Base-by-base conservation (phyloP, 2,329 filamentous ascomycete genomes). In the Raffaelea albimanens region DNA sequence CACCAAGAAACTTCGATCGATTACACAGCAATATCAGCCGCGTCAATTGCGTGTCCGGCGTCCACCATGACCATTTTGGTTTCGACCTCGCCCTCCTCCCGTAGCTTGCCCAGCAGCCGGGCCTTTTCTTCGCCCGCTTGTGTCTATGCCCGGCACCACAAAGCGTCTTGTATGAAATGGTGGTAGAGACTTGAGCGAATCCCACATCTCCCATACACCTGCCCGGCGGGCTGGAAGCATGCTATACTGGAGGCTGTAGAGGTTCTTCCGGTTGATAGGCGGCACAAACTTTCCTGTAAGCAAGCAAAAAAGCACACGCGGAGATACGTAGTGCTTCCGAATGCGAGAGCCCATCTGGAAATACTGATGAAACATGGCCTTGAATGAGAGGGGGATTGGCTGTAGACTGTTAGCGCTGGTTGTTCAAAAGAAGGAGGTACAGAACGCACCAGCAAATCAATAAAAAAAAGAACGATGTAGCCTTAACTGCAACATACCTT, bases 301-400 rank as follows among this genome's bases (percentile, higher is more conserved):
- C 2, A 98, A 81, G 58, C 88, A 93, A 36, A 95, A 74, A 43
- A 97, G 78, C 19, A 98, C 94, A 14, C 83, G 79, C 0, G 88
- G 88, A 0, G 89, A 91, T 40, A 97, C 75, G 63, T 98, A 98
- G 67, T 98, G 93, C 63, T 95, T 95, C 49, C 88, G 83, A 52
- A 98, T 87, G 43, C 93, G 87, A 53, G 87, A 81, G 23, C 85
- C 89, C 58, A 98, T 87, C 63, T 96, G 89, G 61, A 94, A 95
- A 67, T 98, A 98, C 59, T 97, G 90, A 51, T 94, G 80, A 65
- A 98, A 97, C 80, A 97, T 97, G 58, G 86, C 87, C n/a, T 83
- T 78, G 55, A 97, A 86, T 3, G 87, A 82, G 7, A 98, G 78
- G 2, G 93, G 91, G 7, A 95, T 85, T 3, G 91, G 91, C 83